Conservation (phyloP, 305 asterid species). For the Fraxinus nigra region DNA sequence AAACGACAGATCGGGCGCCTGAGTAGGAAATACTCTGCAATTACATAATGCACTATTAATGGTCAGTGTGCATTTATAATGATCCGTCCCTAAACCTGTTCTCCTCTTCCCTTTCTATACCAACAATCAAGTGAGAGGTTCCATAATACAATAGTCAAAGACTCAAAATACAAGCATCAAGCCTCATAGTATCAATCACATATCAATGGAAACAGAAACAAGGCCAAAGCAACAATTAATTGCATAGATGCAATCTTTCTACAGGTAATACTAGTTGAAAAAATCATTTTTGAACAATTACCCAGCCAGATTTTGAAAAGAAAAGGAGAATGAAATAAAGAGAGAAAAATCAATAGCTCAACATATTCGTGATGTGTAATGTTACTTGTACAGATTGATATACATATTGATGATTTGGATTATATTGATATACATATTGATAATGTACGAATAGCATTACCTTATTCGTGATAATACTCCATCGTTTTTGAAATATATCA, state of each 20-base stretch:
- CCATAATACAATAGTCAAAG: not conserved
- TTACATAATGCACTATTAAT: constrained; percentile 15
- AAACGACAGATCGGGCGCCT: constrained; percentile 71
- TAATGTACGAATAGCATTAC: not conserved
- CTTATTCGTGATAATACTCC: not conserved
- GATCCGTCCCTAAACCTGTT: not conserved
- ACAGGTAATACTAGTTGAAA: not conserved
- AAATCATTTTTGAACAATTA: not conserved
- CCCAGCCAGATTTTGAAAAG: not conserved
- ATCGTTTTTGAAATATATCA: not conserved
- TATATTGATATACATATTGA: no score
- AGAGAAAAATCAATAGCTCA: not conserved
- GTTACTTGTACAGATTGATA: not conserved
- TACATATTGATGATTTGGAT: not conserved
- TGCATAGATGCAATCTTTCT: not conserved
- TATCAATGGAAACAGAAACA: not conserved
- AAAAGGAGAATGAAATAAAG: not conserved
- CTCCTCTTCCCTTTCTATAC: not conserved
- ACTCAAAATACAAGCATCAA: not conserved
- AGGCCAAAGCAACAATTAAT: not conserved
- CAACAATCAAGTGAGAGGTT: not conserved
- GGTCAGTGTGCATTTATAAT: not conserved
- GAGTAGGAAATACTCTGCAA: constrained; percentile 73
- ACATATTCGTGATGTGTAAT: not conserved
- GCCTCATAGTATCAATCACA: not conserved